Evolutionary conservation across 2,329 filamentous ascomycete genomes (phyloP).

Genomic region (Ceratocystis huliohia): DNA sequence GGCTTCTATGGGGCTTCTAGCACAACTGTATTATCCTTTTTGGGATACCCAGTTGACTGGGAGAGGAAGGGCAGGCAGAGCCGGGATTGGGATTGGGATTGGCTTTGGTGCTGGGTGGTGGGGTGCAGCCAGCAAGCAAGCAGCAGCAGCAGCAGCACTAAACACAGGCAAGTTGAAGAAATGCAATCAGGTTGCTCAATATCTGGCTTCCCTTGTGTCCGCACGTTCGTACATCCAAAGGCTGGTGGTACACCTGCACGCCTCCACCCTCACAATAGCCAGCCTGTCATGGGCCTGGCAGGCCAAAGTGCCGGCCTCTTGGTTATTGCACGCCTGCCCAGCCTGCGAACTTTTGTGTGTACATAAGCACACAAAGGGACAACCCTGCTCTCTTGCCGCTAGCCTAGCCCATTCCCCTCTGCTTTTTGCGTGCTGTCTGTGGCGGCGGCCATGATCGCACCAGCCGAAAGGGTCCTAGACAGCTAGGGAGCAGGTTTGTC

Average conservation of each 20-base stretch:
- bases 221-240: too few species aligned
- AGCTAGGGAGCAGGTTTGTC: too few species aligned
- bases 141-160: background rate
- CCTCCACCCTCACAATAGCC: too few species aligned
- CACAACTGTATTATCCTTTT: constrained; percentile 5
- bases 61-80: background rate
- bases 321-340: background rate
- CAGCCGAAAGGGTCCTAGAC: too few species aligned
- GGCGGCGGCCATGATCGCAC: too few species aligned
- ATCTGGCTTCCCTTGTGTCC: too few species aligned
- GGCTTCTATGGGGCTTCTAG: constrained; percentile 11
- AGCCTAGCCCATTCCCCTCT: too few species aligned
- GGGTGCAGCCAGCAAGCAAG: background rate
- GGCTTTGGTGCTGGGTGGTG: background rate
- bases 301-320: background rate
- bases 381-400: too few species aligned
- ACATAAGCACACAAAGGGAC: background rate
- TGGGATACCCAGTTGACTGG: background rate
- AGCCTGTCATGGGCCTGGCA: too few species aligned
- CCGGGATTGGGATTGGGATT: background rate
- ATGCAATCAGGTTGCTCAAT: background rate
- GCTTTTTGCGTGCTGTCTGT: too few species aligned
- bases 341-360: background rate
- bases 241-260: too few species aligned
- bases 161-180: background rate